Conservation (phyloP, 2,329 filamentous ascomycete species). For the Septoria linicola region DNA sequence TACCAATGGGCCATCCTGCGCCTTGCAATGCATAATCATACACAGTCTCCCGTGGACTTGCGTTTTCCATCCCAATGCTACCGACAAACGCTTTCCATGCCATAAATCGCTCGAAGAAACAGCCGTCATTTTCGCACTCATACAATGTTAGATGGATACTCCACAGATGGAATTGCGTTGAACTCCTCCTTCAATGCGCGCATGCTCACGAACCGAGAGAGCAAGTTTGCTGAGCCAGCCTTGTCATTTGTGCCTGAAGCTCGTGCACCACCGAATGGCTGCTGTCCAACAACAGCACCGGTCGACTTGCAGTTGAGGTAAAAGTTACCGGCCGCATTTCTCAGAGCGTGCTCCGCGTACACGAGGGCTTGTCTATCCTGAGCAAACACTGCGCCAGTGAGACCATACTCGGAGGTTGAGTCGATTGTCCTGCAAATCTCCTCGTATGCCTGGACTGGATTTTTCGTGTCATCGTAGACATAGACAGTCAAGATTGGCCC, state of each 20-base stretch:
- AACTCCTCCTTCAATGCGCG: constrained; percentile 59
- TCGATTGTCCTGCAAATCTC: constrained; percentile 65
- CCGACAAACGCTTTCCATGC: neutral
- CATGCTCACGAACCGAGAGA: constrained; percentile 57
- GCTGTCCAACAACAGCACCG: constrained; percentile 46
- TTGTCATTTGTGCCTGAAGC: constrained; percentile 60
- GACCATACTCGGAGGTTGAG: constrained; percentile 69
- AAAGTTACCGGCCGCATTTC: constrained; percentile 77
- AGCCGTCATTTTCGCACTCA: neutral
- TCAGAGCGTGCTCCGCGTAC: constrained; percentile 67
- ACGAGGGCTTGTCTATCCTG: constrained; percentile 64
- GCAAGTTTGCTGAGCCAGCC: constrained; percentile 53
- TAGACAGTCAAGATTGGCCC: constrained; percentile 73
- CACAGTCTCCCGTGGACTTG: neutral
- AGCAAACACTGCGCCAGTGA: constrained; percentile 76
- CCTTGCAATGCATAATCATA: neutral
- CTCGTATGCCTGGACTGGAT: constrained; percentile 55
- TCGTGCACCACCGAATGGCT: constrained; percentile 52
- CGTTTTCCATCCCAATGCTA: neutral
- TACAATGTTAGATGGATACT: constrained; percentile 52
- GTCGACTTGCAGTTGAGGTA: constrained; percentile 81
- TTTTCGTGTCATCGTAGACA: constrained; percentile 67
- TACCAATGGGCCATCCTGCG: neutral
- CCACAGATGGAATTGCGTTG: constrained; percentile 47
- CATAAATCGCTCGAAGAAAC: neutral